These are phyloP conservation scores for Aquilaria malaccensis DNA, from an alignment of 345 rosid genomes.

Conservation along the genomic window DNA sequence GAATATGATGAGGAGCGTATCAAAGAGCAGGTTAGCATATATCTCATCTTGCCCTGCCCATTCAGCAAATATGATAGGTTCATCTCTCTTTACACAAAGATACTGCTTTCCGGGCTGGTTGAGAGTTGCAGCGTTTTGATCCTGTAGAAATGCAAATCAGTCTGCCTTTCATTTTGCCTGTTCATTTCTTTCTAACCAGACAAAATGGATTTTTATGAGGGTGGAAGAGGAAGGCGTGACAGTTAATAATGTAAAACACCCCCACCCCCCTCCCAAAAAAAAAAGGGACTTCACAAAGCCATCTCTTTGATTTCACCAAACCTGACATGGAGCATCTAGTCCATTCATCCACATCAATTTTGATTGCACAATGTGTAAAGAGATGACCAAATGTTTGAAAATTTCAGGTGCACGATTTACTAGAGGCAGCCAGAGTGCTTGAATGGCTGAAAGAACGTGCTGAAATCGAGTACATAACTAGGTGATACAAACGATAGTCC, in stretches of 20 bases:
- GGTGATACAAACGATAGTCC: slow-evolving; percentile 19
- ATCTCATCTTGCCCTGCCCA: background rate
- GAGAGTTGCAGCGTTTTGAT: no score
- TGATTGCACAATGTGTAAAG: background rate
- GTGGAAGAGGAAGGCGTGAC: no score
- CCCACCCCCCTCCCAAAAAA: no score
- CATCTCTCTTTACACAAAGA: no score
- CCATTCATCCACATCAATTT: background rate
- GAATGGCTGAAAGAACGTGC: slow-evolving; percentile 87
- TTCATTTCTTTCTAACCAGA: no score
- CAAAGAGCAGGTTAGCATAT: slow-evolving; percentile 63
- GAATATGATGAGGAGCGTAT: slow-evolving; percentile 76
- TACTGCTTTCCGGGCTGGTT: no score
- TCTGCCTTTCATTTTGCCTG: background rate
- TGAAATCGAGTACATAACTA: slow-evolving; percentile 56
- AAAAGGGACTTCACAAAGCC: no score
- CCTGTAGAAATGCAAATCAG: background rate
- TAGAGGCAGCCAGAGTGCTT: slow-evolving; percentile 94
- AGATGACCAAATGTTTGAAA: background rate
- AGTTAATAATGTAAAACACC: no score
- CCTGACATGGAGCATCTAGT: no score
- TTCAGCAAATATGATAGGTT: background rate
- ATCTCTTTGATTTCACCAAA: background rate
- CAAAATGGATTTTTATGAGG: no score
- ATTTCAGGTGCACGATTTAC: slow-evolving; percentile 73